Base-by-base conservation (phyloP, 257 asterid species). In the Linaria vulgaris region DNA sequence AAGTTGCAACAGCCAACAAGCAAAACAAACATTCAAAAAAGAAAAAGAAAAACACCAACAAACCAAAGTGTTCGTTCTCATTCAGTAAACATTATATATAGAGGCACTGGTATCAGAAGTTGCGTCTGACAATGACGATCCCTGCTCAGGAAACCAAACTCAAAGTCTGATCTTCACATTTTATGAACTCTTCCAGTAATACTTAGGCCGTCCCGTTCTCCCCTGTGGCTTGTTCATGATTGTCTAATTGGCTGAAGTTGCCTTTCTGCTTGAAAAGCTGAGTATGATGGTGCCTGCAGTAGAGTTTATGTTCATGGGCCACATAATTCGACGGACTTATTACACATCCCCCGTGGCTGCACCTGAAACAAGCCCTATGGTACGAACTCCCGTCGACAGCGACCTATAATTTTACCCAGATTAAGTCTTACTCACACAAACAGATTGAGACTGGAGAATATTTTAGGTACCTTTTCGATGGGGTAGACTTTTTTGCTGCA, bases 201-300 rank as follows among this genome's bases (percentile, higher is more conserved):
- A 44, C 15, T 63, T 27, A 68, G 37, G 39, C 74, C 41, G 65
- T 56, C 30, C 63, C 55, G 39, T 70, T 70, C 54, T 57, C 75
- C 19, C 34, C 79, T 61, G 69, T 67, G n/a, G 37, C 16, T 64
- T 73, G 44, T 21, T 68, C 73, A 6, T 65, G 61, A 1, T 58
- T 69, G 47, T 67, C 79, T 45, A 34, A 8, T 34, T 34, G 41
- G 41, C 41, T 87, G 76, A 87, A 90, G 68, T 90, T 87, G 55
- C 95, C 97, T 56, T 82, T 87, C 39, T 76, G 77, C 85, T 85
- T 90, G 80, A 90, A 81, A 13, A 85, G 94, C 75, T 85, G 95
- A 0, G 82, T 68, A 46, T 90, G 94, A 73, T 90, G 97, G 66
- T 87, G 97, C 82, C 88, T 80, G 15, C 97, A 89, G 59, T 83